Percentiles rank a stretch among this genome's conserved stretches.
Evolutionary conservation across 164 flowering plant genomes (phyloP).

Genomic region (Aristolochia contorta): DNA sequence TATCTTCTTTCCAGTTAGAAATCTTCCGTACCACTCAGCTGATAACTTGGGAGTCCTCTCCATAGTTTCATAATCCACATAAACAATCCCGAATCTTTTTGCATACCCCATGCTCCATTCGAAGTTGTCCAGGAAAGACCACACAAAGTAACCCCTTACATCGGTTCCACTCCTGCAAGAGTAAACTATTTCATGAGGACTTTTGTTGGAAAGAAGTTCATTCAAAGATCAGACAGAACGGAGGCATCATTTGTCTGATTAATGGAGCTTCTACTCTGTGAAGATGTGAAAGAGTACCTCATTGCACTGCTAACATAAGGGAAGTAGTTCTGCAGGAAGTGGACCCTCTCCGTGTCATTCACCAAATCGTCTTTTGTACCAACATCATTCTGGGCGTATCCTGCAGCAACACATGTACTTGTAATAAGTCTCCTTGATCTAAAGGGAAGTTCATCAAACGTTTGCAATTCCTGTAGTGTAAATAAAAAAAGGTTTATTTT

Average conservation of each 20-base stretch:
- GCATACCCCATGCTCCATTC: conserved; percentile 29
- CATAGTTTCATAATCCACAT: conserved; percentile 24
- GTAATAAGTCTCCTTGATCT: neutral
- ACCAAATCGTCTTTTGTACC: conserved; percentile 2
- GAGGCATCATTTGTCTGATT: neutral
- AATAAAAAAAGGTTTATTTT: too few species aligned
- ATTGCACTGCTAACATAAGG: neutral
- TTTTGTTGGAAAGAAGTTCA: neutral
- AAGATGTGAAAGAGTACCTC: conserved; percentile 1
- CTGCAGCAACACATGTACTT: neutral
- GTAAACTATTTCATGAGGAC: neutral
- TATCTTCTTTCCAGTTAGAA: conserved; percentile 5
- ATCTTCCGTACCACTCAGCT: conserved; percentile 27
- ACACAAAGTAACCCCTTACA: conserved; percentile 20
- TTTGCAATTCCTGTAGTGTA: too few species aligned
- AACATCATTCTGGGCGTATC: conserved; percentile 1
- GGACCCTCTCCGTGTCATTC: conserved; percentile 2
- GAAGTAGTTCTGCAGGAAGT: conserved; percentile 4
- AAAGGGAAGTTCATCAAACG: neutral
- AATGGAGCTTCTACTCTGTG: too few species aligned
- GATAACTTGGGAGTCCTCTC: conserved; percentile 33
- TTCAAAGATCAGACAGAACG: too few species aligned
- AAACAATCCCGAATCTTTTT: conserved; percentile 21
- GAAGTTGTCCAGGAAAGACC: conserved; percentile 35
- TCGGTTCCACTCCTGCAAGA: conserved; percentile 5